Percentiles rank a stretch among this genome's conserved stretches.
These are phyloP conservation scores for Heterobasidion occidentale DNA, from an alignment of 1,284 basidiomycete genomes.

Conservation along the genomic window DNA sequence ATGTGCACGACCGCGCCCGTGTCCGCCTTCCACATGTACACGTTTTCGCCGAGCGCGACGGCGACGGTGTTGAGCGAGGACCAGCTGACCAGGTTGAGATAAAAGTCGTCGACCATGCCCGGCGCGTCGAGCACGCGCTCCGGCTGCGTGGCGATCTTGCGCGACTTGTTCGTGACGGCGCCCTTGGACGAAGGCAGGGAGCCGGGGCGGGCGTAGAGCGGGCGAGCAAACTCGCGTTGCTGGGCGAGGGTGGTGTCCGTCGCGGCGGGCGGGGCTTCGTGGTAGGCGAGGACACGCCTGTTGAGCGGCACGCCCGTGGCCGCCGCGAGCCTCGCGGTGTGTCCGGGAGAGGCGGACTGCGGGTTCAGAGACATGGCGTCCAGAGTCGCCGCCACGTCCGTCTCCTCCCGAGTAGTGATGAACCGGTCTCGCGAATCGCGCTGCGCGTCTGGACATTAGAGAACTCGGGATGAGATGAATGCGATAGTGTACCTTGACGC, in stretches of 20 bases:
- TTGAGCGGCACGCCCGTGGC: conserved; percentile 69
- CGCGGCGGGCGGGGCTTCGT: conserved; percentile 63
- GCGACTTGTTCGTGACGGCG: conserved; percentile 54
- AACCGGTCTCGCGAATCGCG: conserved; percentile 60
- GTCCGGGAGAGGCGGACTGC: conserved; percentile 58
- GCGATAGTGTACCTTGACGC: conserved; percentile 11
- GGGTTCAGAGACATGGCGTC: conserved; percentile 56
- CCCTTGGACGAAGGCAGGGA: conserved; percentile 54
- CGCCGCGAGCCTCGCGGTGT: conserved; percentile 66
- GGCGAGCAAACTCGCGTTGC: conserved; percentile 65
- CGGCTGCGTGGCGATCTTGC: conserved; percentile 78
- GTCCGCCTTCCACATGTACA: conserved; percentile 93
- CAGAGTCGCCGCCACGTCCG: conserved; percentile 53
- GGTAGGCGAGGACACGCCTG: conserved; percentile 70
- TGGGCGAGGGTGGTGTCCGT: conserved; percentile 62
- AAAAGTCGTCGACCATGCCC: conserved; percentile 94
- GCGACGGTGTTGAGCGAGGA: conserved; percentile 80
- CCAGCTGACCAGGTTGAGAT: conserved; percentile 93
- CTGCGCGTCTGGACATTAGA: conserved; percentile 10
- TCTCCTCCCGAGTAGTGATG: conserved; percentile 58
- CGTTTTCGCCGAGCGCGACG: conserved; percentile 76
- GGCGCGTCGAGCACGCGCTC: conserved; percentile 94
- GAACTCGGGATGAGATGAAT: neutral
- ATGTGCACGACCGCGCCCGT: conserved; percentile 77
- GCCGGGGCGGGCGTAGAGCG: conserved; percentile 63